Base-by-base conservation (phyloP, 352 stramenopile genomes). In the Globisporangium middletonii region DNA sequence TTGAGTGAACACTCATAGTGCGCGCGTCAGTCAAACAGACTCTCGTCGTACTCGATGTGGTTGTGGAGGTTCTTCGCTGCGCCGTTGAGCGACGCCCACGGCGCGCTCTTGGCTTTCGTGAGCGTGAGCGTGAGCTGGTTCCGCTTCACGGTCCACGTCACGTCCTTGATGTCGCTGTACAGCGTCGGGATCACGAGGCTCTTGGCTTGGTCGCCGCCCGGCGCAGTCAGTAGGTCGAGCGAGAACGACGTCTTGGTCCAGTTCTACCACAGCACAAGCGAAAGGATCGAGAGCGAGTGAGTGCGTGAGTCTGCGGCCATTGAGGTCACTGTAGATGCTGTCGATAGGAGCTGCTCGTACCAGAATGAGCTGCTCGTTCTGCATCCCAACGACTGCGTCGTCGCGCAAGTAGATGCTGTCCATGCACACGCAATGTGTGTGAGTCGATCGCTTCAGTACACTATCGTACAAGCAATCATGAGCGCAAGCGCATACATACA, bases 11-110 rank as follows among this genome's bases (percentile, higher is more conserved):
- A 23, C 2, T 35, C 4, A 35, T 8, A 35, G 30, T 2, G 4
- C 8, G 2, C 8, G 30, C 30, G 6, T 56, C 23, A 92, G 30
- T 92, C 83, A 56, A 82, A 94, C 33, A 94, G 59, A 56, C 79
- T 86, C 23, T 86, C 73, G 53, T 94, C 83, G 68, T 94, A 94
- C 56, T 92, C 71, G 48, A 94, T 89, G 70, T 94, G 83, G 18
- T 89, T 74, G 55, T 92, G 81, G 60, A 94, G 68, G 44, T 88
- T 86, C 65, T 88, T 92, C 16, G 81, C 79, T 1, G 85, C 85
- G 54, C 75, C 81, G 49, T 94, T 94, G 27, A 94, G 75, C 42
- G 85, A 94, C 44, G 59, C 87, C 85, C 85, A 94, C 30, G 72
- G 65, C n/a, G 71, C 43, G 18, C 64, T 44, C 38, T 81, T 55